Percentiles rank a stretch among this genome's conserved stretches.
phyloP scores from a whole-genome alignment of 176 grass and related monocot genomes.

The Aechmea fasciata region DNA sequence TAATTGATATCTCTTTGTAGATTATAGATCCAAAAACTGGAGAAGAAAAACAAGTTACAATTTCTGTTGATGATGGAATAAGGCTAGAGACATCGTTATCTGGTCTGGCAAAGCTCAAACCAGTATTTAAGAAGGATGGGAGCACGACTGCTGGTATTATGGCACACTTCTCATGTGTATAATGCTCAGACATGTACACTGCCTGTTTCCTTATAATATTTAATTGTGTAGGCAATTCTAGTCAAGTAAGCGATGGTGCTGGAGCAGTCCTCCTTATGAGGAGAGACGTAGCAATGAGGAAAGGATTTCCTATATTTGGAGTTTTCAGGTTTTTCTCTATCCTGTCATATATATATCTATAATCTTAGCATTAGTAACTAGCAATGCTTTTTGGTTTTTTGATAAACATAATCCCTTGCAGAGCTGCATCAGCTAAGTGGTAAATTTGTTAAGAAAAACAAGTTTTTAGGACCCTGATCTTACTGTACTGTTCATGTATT shows the following conservation, averaged over 20 bases:
- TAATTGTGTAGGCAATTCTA: conserved; percentile 74
- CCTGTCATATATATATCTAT: background rate
- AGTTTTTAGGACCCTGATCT: too few relatives aligned
- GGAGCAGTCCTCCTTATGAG: conserved; percentile 98
- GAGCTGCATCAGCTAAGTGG: too few relatives aligned
- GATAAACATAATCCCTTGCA: too few relatives aligned
- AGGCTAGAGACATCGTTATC: conserved; percentile 58
- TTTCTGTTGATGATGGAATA: conserved; percentile 94
- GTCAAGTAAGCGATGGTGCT: conserved; percentile 98
- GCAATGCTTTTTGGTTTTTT: too few relatives aligned
- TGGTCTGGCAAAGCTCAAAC: conserved; percentile 67
- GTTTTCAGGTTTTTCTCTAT: conserved; percentile 66
- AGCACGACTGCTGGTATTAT: conserved; percentile 83
- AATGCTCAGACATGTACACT: background rate
- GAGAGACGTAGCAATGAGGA: conserved; percentile 72
- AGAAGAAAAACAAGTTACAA: conserved; percentile 73
- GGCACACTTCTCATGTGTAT: background rate
- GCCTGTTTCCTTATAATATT: background rate
- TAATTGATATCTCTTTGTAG: conserved; percentile 24
- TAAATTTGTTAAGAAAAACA: too few relatives aligned
- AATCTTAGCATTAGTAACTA: background rate
- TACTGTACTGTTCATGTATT: too few relatives aligned
- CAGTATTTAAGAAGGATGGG: conserved; percentile 94
- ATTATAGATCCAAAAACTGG: conserved; percentile 89
- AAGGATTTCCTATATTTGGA: conserved; percentile 78